Evolutionary conservation across 2,329 filamentous ascomycete genomes (phyloP), one percentile per base, ranked within the genome.

Genomic region (Alternaria brassicae): DNA sequence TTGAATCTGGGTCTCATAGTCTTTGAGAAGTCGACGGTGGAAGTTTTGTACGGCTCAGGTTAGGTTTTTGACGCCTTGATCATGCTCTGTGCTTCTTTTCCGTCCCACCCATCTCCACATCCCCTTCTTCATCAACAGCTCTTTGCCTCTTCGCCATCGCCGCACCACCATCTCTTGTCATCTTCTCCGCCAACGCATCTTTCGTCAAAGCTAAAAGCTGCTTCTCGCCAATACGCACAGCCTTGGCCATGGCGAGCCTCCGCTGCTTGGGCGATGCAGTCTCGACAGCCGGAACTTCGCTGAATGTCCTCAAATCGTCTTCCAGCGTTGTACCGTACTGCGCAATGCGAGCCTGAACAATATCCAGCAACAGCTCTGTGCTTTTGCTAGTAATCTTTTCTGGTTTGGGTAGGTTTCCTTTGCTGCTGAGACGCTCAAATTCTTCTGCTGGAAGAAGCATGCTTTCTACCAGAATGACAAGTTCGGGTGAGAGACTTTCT

Each of bases 151-250:
- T 75, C 0, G 61, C 34, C n/a, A 58, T 30, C 15, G 53, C 51
- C 8, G 55, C 53, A 2, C 53, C 64, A 44, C 62, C 63, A 58
- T 68, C 73, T 74, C 75, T 77, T 79, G 63, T 58, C 68, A 72
- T 30, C 17, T 53, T 62, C 41, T 65, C 63, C 6, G 56, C 59
- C 45, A 77, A 53, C 2, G 69, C 72, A 34, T 69, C 59, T 58
- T 84, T 81, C 1, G 87, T 81, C 69, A 87, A 82, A 55, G 81
- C 77, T 23, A 93, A 72, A 6, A 93, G 80, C 66, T 83, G 82
- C 75, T 92, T 92, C 77, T 94, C 91, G 13, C 91, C 91, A 3
- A 88, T 77, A 59, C 91, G 85, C 34, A 93, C 89, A 50, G 85
- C 80, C 21, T 88, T 70, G 0, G 91, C 91, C 87, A 91, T 90